phyloP scores from a whole-genome alignment of 2,329 filamentous ascomycete species.

The Lachnellula suecica region DNA sequence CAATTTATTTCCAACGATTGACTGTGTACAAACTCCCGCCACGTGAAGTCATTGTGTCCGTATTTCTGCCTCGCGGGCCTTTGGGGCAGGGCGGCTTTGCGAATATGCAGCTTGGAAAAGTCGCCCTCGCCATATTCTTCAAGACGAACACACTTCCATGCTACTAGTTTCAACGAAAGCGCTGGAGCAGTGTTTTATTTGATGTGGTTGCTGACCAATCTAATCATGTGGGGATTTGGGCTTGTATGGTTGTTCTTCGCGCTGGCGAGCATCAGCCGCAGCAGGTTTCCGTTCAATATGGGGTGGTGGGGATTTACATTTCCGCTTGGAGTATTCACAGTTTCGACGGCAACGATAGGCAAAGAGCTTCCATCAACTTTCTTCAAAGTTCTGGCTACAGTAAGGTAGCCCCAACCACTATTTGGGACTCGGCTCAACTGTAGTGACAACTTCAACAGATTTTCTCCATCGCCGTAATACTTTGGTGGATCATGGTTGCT shows the following conservation, averaged over 20 bases:
- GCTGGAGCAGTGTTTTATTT: slow-evolving; percentile 58
- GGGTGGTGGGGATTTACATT: slow-evolving; percentile 64
- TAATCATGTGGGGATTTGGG: slow-evolving; percentile 57
- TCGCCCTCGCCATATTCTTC: slow-evolving; percentile 43
- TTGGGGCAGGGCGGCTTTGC: slow-evolving; percentile 65
- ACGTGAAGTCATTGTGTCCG: slow-evolving; percentile 65
- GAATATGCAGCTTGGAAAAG: slow-evolving; percentile 41
- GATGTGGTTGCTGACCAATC: slow-evolving; percentile 50
- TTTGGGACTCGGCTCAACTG: slow-evolving; percentile 1
- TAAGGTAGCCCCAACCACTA: slow-evolving; percentile 31
- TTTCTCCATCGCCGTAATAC: slow-evolving; percentile 48
- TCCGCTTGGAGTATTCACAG: slow-evolving; percentile 55
- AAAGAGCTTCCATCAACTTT: slow-evolving; percentile 53
- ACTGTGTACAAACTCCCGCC: slow-evolving; percentile 65
- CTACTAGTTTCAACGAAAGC: slow-evolving; percentile 38
- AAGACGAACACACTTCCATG: slow-evolving; percentile 32
- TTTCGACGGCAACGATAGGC: slow-evolving; percentile 46
- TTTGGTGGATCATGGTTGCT: slow-evolving; percentile 56
- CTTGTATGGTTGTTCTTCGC: slow-evolving; percentile 56
- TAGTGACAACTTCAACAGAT: too few species aligned
- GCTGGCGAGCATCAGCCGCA: slow-evolving; percentile 44
- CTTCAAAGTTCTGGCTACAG: slow-evolving; percentile 55
- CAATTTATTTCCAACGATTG: slow-evolving; percentile 69
- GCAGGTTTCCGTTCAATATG: slow-evolving; percentile 58
- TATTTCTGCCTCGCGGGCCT: slow-evolving; percentile 66